Base-by-base conservation (phyloP, 176 grass and related monocot species). In the Triticum monococcum region DNA sequence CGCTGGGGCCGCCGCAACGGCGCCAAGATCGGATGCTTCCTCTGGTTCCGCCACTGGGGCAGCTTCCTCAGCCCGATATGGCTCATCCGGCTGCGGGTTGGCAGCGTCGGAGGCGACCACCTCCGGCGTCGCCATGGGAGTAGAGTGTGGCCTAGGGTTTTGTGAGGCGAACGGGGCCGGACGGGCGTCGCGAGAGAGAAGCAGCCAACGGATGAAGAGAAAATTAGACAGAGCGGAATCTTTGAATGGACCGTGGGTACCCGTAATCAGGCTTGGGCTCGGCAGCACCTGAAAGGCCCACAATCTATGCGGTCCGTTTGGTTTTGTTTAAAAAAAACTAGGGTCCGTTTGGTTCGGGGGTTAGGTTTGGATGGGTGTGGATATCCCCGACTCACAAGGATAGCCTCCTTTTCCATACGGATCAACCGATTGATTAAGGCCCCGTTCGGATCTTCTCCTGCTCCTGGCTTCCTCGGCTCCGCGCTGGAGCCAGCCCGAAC, bases 141-240 rank as follows among this genome's bases (percentile, higher is more conserved):
- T 36, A 32, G 61, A 40, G 74, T 84, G 68, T 72, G 85, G 62
- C 61, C 81, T 91, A 91, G 89, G 85, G 89, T 87, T 91, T 87
- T 91, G 77, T 17, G 69, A 46, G 28, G 36, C 17, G 37, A 37
- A 57, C 33, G 26, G 59, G 75, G 59, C 63, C 18, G 35, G 61
- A 74, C 60, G 72, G 52, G 68, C 77, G 79, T 78, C 25, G 80
- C 64, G 73, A 61, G 18, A 72, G 72, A 52, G 72, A 8, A 43
- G 78, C 36, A 68, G 2, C n/a, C 12, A 18, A 64, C 69, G 7
- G 37, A 12, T 26, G 70, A 37, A 74, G 70, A 30, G 37, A 65
- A 59, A 84, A 52, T 16, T 24, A 12, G 48, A 32, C 38, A 50
- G 32, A 36, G n/a, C 72, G 35, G 64, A n/a, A 73, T 46, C 67